These are phyloP conservation scores for Penicillium aurantiogriseum DNA, from an alignment of 2,329 filamentous ascomycete species.

Conservation along the genomic window DNA sequence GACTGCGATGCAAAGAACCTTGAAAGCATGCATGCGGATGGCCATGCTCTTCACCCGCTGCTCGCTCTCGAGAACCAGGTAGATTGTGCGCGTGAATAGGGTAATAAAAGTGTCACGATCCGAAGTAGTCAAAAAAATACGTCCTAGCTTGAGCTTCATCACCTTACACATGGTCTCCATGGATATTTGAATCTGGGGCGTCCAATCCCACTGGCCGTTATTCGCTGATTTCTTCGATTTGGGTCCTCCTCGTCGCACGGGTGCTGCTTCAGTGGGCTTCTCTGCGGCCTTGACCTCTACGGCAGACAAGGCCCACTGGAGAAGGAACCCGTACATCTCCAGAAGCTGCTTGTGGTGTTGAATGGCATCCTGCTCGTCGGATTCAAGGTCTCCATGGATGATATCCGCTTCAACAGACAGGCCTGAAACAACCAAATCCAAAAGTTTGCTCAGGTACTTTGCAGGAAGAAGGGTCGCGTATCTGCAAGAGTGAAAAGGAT, in stretches of 20 bases:
- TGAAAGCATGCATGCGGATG: slow-evolving; percentile 96
- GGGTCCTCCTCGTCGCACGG: slow-evolving; percentile 69
- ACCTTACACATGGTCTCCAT: slow-evolving; percentile 96
- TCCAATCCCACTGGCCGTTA: slow-evolving; percentile 84
- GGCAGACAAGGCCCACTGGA: slow-evolving; percentile 94
- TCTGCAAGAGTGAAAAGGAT: slow-evolving; percentile 67
- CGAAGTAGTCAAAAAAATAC: slow-evolving; percentile 93
- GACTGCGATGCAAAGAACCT: slow-evolving; percentile 90
- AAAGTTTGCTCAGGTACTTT: slow-evolving; percentile 83
- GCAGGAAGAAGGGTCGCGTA: slow-evolving; percentile 75
- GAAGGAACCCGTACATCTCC: slow-evolving; percentile 88
- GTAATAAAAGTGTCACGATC: slow-evolving; percentile 94
- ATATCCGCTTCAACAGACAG: slow-evolving; percentile 81
- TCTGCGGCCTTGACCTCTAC: slow-evolving; percentile 92
- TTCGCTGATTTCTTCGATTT: slow-evolving; percentile 72
- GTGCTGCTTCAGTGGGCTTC: slow-evolving; percentile 71
- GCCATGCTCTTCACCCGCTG: slow-evolving; percentile 82
- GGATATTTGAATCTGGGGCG: slow-evolving; percentile 79
- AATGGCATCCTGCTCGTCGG: slow-evolving; percentile 84
- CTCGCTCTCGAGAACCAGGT: slow-evolving; percentile 91
- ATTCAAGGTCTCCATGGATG: slow-evolving; percentile 81
- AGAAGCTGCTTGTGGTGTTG: slow-evolving; percentile 86
- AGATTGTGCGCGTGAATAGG: slow-evolving; percentile 87
- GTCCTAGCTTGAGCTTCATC: slow-evolving; percentile 83
- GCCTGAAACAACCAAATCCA: slow-evolving; percentile 85